Evolutionary conservation across 192 early-diverging fungal genomes (phyloP).

Genomic region (Spizellomyces punctatus): DNA sequence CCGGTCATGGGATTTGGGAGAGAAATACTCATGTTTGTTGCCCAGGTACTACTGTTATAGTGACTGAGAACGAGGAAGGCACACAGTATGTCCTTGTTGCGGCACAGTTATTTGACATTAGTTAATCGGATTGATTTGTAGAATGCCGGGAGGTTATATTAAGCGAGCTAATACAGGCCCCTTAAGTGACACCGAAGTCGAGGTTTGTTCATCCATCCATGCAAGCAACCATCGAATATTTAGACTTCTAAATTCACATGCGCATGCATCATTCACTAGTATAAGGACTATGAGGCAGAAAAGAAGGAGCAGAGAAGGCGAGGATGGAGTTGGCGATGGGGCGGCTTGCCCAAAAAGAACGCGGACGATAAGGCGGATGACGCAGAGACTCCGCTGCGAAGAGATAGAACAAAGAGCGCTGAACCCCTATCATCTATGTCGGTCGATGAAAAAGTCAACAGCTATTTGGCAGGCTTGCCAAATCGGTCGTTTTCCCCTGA

Average conservation of each 20-base stretch:
- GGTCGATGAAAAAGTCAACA: conserved; percentile 51
- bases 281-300: conserved; percentile 3
- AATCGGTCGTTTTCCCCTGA: conserved; percentile 11
- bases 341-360: conserved; percentile 60
- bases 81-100: too few relatives aligned
- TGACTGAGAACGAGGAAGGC: too few relatives aligned
- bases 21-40: too few relatives aligned
- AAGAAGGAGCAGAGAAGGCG: conserved; percentile 16
- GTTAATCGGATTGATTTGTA: neutral
- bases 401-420: conserved; percentile 18
- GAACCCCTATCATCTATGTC: conserved; percentile 23
- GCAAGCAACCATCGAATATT: too few relatives aligned
- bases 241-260: too few relatives aligned
- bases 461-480: conserved; percentile 45
- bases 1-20: too few relatives aligned
- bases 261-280: neutral
- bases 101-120: too few relatives aligned
- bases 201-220: conserved; percentile 17
- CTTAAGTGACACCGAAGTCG: conserved; percentile 66
- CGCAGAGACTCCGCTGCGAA: neutral
- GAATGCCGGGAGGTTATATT: conserved; percentile 14
- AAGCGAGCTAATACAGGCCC: conserved; percentile 35
- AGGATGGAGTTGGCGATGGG: conserved; percentile 78
- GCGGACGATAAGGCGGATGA: neutral
- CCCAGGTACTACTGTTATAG: too few relatives aligned